phyloP scores from a whole-genome alignment of 1,139 yeast species.

The Cylindricascospora bacillispora region DNA sequence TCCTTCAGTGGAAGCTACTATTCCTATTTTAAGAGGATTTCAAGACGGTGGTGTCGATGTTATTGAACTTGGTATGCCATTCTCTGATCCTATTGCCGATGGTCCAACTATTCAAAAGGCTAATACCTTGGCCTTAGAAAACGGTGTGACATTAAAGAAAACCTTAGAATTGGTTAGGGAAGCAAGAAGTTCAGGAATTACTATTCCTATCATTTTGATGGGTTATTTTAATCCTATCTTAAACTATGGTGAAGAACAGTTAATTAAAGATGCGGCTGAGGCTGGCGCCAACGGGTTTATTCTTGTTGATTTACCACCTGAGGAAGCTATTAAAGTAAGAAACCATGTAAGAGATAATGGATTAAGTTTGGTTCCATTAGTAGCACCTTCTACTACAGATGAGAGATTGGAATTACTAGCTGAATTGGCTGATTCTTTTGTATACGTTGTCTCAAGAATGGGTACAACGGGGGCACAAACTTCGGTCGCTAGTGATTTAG shows the following conservation, averaged over 20 bases:
- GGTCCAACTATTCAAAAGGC: constrained; percentile 94
- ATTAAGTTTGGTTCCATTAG: constrained; percentile 78
- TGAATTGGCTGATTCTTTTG: constrained; percentile 83
- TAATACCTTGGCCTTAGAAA: constrained; percentile 62
- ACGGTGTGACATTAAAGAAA: constrained; percentile 61
- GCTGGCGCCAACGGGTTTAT: constrained; percentile 96
- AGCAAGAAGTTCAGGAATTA: constrained; percentile 76
- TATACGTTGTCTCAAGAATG: constrained; percentile 94
- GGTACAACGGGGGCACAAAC: constrained; percentile 87
- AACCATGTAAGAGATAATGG: constrained; percentile 54
- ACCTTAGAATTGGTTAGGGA: constrained; percentile 57
- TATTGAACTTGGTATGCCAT: constrained; percentile 90
- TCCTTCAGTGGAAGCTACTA: constrained; percentile 78
- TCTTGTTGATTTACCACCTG: constrained; percentile 94
- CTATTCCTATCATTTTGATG: constrained; percentile 84
- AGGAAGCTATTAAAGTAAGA: constrained; percentile 86
- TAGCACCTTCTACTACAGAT: constrained; percentile 93
- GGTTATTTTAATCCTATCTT: constrained; percentile 94
- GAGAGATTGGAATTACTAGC: constrained; percentile 70
- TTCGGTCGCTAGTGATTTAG: constrained; percentile 51
- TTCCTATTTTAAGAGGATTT: constrained; percentile 73
- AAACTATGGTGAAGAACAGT: constrained; percentile 76
- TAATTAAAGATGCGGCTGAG: constrained; percentile 60
- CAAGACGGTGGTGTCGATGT: constrained; percentile 94
- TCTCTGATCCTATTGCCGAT: constrained; percentile 98